Evolutionary conservation across 352 stramenopile species (phyloP), one percentile per base, ranked within the genome.

Genomic region (Globisporangium acanthophoron): DNA sequence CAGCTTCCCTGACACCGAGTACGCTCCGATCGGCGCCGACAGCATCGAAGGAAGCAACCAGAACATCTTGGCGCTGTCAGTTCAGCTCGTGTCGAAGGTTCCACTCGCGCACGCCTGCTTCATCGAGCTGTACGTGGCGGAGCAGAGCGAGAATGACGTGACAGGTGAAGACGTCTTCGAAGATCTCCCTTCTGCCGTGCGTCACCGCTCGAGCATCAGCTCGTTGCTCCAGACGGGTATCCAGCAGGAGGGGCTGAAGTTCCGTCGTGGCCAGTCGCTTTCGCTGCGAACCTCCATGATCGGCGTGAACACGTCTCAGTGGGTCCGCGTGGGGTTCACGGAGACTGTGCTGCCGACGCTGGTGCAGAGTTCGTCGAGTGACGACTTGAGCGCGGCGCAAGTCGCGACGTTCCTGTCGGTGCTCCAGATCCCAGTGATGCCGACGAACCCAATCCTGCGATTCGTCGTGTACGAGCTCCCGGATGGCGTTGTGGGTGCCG

Each of bases 401-500:
- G 70, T 85, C 27, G 81, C 84, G 31, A 84, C 70, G 7, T 94
- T 94, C 56, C 70, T 90, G 66, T 92, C 81, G 15, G 80, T 90
- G 7, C 62, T 94, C 12, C 81, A 94, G 59, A 81, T 92, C 29
- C 81, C 84, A 12, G 68, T 87, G 33, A 78, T 89, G 67, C 67
- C 76, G 27, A 56, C 70, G 4, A 86, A 88, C 29, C 69, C 80
- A 3, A 73, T 88, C 52, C 61, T 94, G 27, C 84, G 84, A 12
- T 94, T 94, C 49, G 80, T 94, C 3, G 78, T 92, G 41, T 92
- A 94, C 61, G 79, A 91, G 58, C 70, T 91, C n/a, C 70, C 70
- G n/a, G 81, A 89, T 33, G 76, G 45, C 57, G 24, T 56, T 44
- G 40, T 78, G 60, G 8, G 43, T 5, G 29, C 41, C 11, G 67